Evolutionary conservation across 768 basidiomycete species (phyloP), one percentile per base, ranked within the genome.

Genomic region (Termitomyces eurrhizus): DNA sequence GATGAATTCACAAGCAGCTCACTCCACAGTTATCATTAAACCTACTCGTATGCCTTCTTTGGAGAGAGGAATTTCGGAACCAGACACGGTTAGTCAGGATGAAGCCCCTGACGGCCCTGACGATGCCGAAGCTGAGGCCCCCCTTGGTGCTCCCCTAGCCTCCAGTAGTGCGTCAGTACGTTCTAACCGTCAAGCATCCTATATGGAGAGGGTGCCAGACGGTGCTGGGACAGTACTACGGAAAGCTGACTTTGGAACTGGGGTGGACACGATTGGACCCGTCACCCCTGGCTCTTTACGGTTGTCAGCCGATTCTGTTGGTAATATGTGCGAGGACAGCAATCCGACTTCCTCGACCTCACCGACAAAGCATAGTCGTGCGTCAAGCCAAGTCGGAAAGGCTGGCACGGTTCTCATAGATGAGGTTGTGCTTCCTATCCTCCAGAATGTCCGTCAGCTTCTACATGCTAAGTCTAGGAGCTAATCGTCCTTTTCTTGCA

Each of bases 261-360:
- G 93, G 42, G 80, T 91, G 49, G 92, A 92, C 67, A 98, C 95
- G 1, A 93, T 98, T 67, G 83, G 94, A 56, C 95, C 95, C 0
- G 87, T 96, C 62, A 96, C 88, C 5, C 78, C 81, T 12, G 86
- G 88, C 4, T 94, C 93, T 5, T 74, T 93, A 14, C 79, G 87
- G 62, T 72, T 91, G 21, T 93, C 93, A 0, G 81, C 85, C 11
- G 94, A 92, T 66, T 95, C 84, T 68, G 86, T 94, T 33, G 93
- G 93, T 11, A 91, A 80, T 63, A 69, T 86, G 59, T 79, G 87
- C 54, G 81, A 81, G 70, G 90, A 84, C 24, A 79, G 78, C 18
- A 42, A 26, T 60, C 69, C 72, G 16, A 75, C 80, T 16, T 84
- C 82, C 26, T 82, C 84, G 4, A 74, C 74, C 12, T 84, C 82